Evolutionary conservation across 2,329 filamentous ascomycete species (phyloP).

Genomic region (Hypoxylon sp.): DNA sequence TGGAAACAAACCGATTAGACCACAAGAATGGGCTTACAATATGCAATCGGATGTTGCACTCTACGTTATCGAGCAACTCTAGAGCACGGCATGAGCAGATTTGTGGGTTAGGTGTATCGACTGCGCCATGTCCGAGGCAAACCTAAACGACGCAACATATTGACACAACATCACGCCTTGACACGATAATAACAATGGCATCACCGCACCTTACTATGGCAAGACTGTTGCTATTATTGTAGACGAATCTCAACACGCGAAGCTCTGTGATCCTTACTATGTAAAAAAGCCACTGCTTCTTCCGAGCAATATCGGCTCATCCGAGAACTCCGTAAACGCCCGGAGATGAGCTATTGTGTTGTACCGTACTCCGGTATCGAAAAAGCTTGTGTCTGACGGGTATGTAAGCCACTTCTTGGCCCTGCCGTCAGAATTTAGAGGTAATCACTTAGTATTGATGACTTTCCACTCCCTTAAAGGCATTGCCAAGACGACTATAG

Average conservation of each 20-base stretch:
- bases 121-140: conserved; percentile 5
- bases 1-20: neutral
- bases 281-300: conserved; percentile 8
- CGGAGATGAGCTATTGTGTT: conserved; percentile 23
- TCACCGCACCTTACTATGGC: neutral
- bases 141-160: neutral
- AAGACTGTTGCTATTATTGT: conserved; percentile 7
- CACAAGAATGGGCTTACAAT: conserved; percentile 1
- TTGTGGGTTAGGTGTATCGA: conserved; percentile 26
- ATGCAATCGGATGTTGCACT: conserved; percentile 22
- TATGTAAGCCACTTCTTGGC: conserved; percentile 39
- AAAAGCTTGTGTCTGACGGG: conserved; percentile 17
- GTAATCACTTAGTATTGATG: conserved; percentile 1
- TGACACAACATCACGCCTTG: conserved; percentile 17
- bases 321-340: conserved; percentile 31
- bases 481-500: conserved; percentile 2
- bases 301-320: conserved; percentile 12
- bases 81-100: conserved; percentile 8
- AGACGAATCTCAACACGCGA: conserved; percentile 2
- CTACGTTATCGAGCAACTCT: conserved; percentile 6
- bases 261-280: conserved; percentile 3
- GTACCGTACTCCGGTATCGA: conserved; percentile 34
- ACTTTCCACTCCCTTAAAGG: neutral
- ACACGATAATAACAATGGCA: neutral
- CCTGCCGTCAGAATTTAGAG: conserved; percentile 19